These are phyloP conservation scores for Fusarium sp. DNA, from an alignment of 2,329 filamentous ascomycete genomes.

Conservation along the genomic window DNA sequence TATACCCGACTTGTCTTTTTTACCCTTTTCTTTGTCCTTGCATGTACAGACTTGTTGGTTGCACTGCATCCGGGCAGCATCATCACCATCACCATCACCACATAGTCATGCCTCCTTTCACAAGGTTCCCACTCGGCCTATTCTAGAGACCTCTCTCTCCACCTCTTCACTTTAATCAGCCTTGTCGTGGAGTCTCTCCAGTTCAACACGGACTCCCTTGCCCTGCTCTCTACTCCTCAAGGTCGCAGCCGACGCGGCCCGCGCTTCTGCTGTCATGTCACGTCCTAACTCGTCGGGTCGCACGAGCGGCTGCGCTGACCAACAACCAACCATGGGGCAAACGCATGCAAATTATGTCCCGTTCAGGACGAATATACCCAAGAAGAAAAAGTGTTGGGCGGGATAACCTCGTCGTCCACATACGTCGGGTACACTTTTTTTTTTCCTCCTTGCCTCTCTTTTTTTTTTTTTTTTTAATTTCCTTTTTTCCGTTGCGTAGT, in stretches of 20 bases:
- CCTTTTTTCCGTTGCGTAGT: background rate
- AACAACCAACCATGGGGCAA: background rate
- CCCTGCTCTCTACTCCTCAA: background rate
- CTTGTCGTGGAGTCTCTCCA: background rate
- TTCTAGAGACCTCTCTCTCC: background rate
- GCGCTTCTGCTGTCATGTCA: slow-evolving; percentile 6
- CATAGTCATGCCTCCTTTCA: background rate
- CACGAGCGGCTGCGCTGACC: background rate
- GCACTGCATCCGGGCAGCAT: background rate
- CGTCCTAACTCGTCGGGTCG: background rate
- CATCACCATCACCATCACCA: background rate
- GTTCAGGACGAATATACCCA: background rate
- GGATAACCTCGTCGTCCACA: background rate
- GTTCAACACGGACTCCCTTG: background rate
- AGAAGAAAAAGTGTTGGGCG: background rate
- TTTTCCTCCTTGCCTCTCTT: background rate
- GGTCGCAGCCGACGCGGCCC: slow-evolving; percentile 2
- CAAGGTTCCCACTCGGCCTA: slow-evolving; percentile 2
- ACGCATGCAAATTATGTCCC: background rate
- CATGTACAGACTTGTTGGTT: background rate
- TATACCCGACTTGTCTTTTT: background rate
- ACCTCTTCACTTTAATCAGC: background rate
- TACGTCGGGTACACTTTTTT: background rate
- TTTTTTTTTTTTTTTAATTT: background rate
- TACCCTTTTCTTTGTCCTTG: background rate